phyloP scores from a whole-genome alignment of 441 rosid species.

The Erodium moschatum region DNA sequence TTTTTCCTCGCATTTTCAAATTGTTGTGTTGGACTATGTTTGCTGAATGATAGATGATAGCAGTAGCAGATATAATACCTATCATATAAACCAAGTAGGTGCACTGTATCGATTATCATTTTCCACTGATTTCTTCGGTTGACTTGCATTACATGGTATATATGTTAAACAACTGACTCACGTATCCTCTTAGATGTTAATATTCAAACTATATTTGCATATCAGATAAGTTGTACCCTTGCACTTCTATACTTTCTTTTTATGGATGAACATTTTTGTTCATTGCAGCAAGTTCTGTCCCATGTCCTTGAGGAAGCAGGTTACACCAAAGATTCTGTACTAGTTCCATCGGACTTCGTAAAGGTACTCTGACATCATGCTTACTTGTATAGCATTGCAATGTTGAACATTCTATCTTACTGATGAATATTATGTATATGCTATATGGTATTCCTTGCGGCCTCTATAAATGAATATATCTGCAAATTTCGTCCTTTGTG shows the following conservation, averaged over 20 bases:
- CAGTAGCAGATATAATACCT: neutral
- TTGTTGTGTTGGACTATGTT: neutral
- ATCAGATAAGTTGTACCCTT: neutral
- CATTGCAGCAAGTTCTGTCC: constrained; percentile 34
- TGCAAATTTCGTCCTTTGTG: neutral
- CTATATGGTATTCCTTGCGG: neutral
- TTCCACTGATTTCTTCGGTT: neutral
- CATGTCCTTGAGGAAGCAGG: constrained; percentile 38
- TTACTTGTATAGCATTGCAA: neutral
- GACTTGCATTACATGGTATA: neutral
- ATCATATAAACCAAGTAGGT: neutral
- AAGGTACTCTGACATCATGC: constrained; percentile 23
- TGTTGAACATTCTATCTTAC: neutral
- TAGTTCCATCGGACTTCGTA: constrained; percentile 30
- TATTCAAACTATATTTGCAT: neutral
- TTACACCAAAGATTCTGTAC: constrained; percentile 28
- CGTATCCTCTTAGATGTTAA: neutral
- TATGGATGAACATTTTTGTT: neutral
- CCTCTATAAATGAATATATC: neutral
- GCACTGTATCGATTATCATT: neutral
- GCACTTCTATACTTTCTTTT: constrained; percentile 1
- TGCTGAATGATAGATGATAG: neutral
- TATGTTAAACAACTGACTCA: neutral
- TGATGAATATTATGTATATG: neutral
- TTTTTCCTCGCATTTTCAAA: neutral